Conservation (phyloP, 192 early-diverging fungal genomes). For the Entophlyctis luteolus region DNA sequence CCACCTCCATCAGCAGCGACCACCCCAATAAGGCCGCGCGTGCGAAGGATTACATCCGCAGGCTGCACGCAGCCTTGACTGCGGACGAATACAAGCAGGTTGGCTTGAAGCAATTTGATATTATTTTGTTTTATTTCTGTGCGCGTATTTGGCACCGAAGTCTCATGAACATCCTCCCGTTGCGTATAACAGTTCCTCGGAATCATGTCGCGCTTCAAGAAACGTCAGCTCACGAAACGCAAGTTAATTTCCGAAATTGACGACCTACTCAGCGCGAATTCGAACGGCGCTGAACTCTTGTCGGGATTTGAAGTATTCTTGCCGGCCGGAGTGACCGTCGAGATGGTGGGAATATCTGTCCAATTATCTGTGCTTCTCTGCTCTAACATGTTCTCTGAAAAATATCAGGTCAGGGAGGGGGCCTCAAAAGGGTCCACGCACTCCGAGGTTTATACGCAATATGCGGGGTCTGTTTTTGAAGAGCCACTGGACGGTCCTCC, state of each 20-base stretch:
- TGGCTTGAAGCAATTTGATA: not conserved
- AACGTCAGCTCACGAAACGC: constrained; percentile 15
- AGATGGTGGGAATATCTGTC: constrained; percentile 16
- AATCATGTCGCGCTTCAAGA: constrained; percentile 16
- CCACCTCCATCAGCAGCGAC: not conserved
- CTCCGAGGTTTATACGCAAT: not conserved
- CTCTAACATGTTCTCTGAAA: not conserved
- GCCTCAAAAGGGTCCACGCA: constrained; percentile 13
- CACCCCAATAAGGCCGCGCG: not conserved
- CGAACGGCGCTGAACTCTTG: constrained; percentile 5
- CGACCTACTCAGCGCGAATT: not conserved
- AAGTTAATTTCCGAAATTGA: constrained; percentile 14
- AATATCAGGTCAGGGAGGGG: constrained; percentile 6
- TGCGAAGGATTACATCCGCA: constrained; percentile 3
- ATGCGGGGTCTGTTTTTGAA: not conserved
- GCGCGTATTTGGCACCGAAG: not conserved
- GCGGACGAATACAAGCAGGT: not conserved
- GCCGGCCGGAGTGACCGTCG: constrained; percentile 10
- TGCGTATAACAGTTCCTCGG: not conserved
- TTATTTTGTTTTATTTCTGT: not conserved
- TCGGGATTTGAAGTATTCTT: constrained; percentile 15
- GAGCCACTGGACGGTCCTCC: not conserved
- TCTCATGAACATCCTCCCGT: not conserved
- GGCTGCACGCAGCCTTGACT: not conserved
- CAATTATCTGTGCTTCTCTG: not conserved